Conservation (phyloP, 257 asterid genomes). For the Penstemon newberryi region DNA sequence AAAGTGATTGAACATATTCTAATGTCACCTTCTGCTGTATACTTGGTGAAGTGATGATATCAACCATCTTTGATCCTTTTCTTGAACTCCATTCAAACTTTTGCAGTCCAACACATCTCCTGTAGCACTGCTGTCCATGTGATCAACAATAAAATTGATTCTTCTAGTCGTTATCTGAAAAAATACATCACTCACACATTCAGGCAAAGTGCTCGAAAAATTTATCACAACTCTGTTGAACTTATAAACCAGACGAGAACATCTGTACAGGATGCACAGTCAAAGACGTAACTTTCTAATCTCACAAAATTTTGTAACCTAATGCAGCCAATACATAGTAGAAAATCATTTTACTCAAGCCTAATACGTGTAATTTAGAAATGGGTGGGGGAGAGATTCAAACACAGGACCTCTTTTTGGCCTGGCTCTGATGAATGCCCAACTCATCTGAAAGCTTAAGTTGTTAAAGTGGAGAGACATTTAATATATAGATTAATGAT, state of each 20-base stretch:
- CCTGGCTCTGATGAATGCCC: too few species aligned
- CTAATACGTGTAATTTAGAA: too few species aligned
- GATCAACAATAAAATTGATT: conserved; percentile 86
- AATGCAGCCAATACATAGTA: conserved; percentile 20
- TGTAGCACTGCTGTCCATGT: conserved; percentile 45
- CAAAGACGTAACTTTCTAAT: conserved; percentile 8
- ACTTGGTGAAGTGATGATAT: conserved; percentile 94
- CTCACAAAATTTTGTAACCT: conserved; percentile 8
- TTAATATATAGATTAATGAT: too few species aligned
- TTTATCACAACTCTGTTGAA: conserved; percentile 22
- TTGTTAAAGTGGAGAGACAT: too few species aligned
- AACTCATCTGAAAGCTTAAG: too few species aligned
- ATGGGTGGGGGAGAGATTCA: too few species aligned
- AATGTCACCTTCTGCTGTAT: conserved; percentile 92
- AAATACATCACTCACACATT: conserved; percentile 30
- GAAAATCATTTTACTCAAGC: not conserved
- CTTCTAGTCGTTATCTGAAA: conserved; percentile 89
- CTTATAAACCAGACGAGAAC: conserved; percentile 22
- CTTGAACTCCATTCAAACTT: conserved; percentile 54
- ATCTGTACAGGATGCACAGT: conserved; percentile 10
- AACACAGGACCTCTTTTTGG: too few species aligned
- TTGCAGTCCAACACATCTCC: conserved; percentile 54
- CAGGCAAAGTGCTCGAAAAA: conserved; percentile 17
- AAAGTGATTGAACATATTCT: conserved; percentile 28
- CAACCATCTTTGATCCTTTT: conserved; percentile 92